phyloP scores from a whole-genome alignment of 108 stramenopile genomes.

The Skeletonema costatum region DNA sequence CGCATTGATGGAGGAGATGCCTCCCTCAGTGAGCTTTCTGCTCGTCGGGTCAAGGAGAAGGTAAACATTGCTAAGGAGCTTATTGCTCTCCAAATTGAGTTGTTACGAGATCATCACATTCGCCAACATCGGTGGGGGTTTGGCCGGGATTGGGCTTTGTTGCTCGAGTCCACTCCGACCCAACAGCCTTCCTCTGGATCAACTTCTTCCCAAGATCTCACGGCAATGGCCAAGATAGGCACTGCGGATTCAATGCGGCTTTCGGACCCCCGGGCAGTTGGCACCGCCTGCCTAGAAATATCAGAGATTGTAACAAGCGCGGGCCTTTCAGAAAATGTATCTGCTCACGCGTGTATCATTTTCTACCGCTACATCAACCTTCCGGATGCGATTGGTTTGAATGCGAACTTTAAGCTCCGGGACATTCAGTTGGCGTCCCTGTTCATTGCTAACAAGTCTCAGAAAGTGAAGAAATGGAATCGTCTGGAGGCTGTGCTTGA shows the following conservation, averaged over 20 bases:
- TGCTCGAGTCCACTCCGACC: conserved; percentile 29
- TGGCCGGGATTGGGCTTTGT: conserved; percentile 82
- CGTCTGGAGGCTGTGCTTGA: conserved; percentile 70
- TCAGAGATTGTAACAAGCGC: conserved; percentile 63
- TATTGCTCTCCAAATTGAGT: conserved; percentile 76
- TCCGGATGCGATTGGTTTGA: conserved; percentile 19
- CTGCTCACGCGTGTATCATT: conserved; percentile 74
- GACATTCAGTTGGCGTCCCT: conserved; percentile 75
- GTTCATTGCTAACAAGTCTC: conserved; percentile 85
- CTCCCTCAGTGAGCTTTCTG: conserved; percentile 8
- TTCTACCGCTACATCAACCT: conserved; percentile 77
- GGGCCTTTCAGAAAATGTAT: conserved; percentile 51
- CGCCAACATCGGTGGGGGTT: conserved; percentile 81
- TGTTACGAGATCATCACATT: conserved; percentile 75
- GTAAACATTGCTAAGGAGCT: conserved; percentile 73
- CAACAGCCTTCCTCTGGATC: conserved; percentile 4
- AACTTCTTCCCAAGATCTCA: conserved; percentile 17
- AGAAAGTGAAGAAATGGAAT: conserved; percentile 80
- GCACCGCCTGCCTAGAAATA: conserved; percentile 71
- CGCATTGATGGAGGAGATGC: conserved; percentile 67
- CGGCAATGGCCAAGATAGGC: conserved; percentile 16
- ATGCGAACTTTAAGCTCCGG: conserved; percentile 59
- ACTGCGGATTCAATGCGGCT: conserved; percentile 16
- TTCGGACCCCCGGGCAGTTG: conserved; percentile 56
- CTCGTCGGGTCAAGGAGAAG: conserved; percentile 44